phyloP scores from a whole-genome alignment of 2,329 filamentous ascomycete genomes.

The Lanzia echinophila region DNA sequence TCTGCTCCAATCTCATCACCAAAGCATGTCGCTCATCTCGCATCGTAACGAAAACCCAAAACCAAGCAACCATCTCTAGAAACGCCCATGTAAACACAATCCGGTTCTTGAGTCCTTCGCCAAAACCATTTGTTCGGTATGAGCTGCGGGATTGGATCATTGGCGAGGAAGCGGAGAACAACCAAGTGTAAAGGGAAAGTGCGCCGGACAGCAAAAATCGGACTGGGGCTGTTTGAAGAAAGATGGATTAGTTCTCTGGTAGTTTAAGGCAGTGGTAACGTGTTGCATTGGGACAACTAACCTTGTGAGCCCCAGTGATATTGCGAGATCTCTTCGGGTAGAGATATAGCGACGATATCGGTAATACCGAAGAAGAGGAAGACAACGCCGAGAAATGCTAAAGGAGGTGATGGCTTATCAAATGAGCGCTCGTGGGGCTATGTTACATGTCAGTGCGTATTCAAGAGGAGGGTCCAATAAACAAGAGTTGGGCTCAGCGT shows the following conservation, averaged over 20 bases:
- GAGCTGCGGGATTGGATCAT: conserved; percentile 37
- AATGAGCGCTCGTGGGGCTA: conserved; percentile 63
- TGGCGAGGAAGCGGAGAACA: conserved; percentile 48
- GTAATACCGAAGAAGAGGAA: conserved; percentile 54
- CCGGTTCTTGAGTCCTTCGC: conserved; percentile 72
- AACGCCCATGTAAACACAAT: conserved; percentile 81
- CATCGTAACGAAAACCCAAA: conserved; percentile 73
- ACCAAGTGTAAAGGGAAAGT: conserved; percentile 58
- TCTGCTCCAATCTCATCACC: conserved; percentile 25
- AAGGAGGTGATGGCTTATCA: conserved; percentile 59
- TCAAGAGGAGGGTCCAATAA: not conserved
- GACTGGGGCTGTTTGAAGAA: conserved; percentile 43
- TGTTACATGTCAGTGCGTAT: conserved; percentile 7
- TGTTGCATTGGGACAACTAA: no score
- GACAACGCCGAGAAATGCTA: conserved; percentile 66
- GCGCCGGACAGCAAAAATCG: conserved; percentile 57
- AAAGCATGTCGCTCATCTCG: conserved; percentile 52
- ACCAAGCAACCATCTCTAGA: conserved; percentile 77
- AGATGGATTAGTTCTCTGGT: not conserved
- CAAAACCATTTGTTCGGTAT: conserved; percentile 39
- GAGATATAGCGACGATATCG: conserved; percentile 59
- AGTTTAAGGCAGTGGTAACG: conserved; percentile 44
- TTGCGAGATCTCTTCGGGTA: conserved; percentile 59
- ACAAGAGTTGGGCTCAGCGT: no score
- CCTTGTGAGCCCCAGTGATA: conserved; percentile 59